These are phyloP conservation scores for Phenoliferia sp. DNA, from an alignment of 1,284 basidiomycete genomes.

Conservation along the genomic window DNA sequence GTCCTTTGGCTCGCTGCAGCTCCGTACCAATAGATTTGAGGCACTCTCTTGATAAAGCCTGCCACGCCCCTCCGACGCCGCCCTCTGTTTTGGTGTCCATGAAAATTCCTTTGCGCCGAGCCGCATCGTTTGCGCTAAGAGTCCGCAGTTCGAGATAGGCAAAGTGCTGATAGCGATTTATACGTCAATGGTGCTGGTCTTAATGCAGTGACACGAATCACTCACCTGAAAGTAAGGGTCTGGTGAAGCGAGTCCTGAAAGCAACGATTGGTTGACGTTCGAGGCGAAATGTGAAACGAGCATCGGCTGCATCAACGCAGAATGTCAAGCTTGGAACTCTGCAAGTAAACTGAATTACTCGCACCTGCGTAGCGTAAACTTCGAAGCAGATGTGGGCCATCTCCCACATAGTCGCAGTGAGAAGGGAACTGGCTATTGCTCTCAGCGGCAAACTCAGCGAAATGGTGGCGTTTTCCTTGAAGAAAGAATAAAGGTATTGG, in stretches of 20 bases:
- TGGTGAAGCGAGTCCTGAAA: constrained; percentile 52
- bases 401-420: constrained; percentile 22
- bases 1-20: constrained; percentile 49
- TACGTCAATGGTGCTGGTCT: no score
- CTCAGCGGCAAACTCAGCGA: constrained; percentile 23
- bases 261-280: constrained; percentile 42
- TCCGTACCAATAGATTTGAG: constrained; percentile 60
- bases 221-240: constrained; percentile 41
- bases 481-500: constrained; percentile 28
- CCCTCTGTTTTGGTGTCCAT: constrained; percentile 59
- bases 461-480: constrained; percentile 27
- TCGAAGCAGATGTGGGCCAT: constrained; percentile 26
- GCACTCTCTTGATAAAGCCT: constrained; percentile 54
- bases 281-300: constrained; percentile 30
- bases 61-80: constrained; percentile 51
- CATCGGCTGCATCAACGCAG: constrained; percentile 17
- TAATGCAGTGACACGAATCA: neutral
- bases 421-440: constrained; percentile 6
- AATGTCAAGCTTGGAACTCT: neutral
- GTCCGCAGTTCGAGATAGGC: constrained; percentile 40
- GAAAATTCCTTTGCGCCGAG: constrained; percentile 57
- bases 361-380: constrained; percentile 30
- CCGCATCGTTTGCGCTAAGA: constrained; percentile 39
- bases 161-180: constrained; percentile 37
- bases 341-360: no score